Conservation (phyloP, 2,329 filamentous ascomycete genomes). For the Tricladium varicosporioides region DNA sequence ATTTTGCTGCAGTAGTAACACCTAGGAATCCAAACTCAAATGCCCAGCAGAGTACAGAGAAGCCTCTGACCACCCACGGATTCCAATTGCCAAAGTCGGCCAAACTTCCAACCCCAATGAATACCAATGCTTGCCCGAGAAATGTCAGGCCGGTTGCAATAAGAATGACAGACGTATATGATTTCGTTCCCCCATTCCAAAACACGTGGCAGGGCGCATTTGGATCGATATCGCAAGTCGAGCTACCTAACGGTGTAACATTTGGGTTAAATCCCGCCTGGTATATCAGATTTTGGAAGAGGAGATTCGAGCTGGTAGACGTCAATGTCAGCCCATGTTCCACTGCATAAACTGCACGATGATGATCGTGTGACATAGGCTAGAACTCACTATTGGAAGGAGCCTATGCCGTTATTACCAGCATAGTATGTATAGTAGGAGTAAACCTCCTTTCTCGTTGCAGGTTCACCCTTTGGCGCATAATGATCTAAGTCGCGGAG, state of each 20-base stretch:
- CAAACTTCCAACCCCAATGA: conserved; percentile 30
- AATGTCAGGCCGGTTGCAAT: conserved; percentile 31
- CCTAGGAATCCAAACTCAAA: conserved; percentile 34
- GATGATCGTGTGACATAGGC: too few relatives aligned
- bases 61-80: conserved; percentile 32
- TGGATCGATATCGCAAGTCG: conserved; percentile 25
- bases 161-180: conserved; percentile 31
- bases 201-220: conserved; percentile 31
- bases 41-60: conserved; percentile 30
- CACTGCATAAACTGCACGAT: too few relatives aligned
- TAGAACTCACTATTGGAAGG: conserved; percentile 31
- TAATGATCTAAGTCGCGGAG: conserved; percentile 20
- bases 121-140: conserved; percentile 28
- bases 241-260: conserved; percentile 30
- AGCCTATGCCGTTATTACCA: conserved; percentile 33
- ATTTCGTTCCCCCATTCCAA: conserved; percentile 30
- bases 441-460: conserved; percentile 28
- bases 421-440: conserved; percentile 34
- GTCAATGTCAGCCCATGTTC: too few relatives aligned
- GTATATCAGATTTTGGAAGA: conserved; percentile 35
- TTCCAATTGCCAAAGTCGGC: conserved; percentile 35
- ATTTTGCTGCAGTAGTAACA: conserved; percentile 26
- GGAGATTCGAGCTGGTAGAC: conserved; percentile 27
- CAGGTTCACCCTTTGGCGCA: conserved; percentile 19
- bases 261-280: conserved; percentile 34